Evolutionary conservation across 257 asterid genomes (phyloP).

Genomic region (Fraxinus cuspidata): DNA sequence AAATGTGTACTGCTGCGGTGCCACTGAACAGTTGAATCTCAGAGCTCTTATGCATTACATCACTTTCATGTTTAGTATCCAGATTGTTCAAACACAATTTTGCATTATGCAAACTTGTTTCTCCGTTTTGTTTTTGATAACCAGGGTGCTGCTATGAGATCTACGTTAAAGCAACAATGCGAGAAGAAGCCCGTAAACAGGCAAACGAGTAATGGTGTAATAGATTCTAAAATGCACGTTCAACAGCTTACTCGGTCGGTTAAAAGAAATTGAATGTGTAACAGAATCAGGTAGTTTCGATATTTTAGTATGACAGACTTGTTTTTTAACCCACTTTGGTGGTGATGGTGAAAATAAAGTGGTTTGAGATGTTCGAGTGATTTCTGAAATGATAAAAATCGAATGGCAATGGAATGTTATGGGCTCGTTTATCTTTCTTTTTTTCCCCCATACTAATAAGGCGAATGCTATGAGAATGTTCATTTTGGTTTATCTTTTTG

Average conservation of each 20-base stretch:
- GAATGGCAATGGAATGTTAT: neutral
- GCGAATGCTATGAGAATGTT: neutral
- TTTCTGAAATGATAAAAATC: neutral
- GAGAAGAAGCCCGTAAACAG: slow-evolving; percentile 45
- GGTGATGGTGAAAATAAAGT: slow-evolving; percentile 28
- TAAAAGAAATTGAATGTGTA: neutral
- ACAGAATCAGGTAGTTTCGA: slow-evolving; percentile 1
- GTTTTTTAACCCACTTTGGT: slow-evolving; percentile 8
- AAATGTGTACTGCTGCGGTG: neutral
- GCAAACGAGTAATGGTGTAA: slow-evolving; percentile 22
- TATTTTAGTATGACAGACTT: slow-evolving; percentile 6
- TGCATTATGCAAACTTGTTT: neutral
- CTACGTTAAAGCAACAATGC: slow-evolving; percentile 37
- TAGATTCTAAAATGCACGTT: neutral
- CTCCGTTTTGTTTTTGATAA: neutral
- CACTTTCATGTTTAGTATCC: neutral
- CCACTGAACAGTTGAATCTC: neutral
- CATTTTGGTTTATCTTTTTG: neutral
- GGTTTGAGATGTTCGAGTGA: neutral
- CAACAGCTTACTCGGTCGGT: neutral
- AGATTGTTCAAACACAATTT: neutral
- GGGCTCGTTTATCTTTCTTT: neutral
- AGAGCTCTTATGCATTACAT: neutral
- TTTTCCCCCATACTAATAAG: neutral
- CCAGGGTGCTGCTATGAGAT: slow-evolving; percentile 64